Conservation (phyloP, 495 filamentous ascomycete species). For the Ramalina peruviana region DNA sequence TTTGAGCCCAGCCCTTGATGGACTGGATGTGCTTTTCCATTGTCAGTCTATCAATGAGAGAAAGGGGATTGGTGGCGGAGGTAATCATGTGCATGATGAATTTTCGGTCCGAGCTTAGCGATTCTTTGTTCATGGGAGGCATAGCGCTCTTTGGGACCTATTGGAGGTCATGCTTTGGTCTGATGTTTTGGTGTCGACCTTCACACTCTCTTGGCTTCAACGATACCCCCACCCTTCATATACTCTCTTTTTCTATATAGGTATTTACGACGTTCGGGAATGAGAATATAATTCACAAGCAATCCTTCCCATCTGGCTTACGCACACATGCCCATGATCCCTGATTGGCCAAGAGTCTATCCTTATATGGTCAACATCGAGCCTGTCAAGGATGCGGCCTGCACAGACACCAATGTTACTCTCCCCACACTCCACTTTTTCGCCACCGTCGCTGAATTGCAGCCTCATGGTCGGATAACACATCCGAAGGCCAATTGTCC, state of each 20-base stretch:
- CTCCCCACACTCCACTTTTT: too few species aligned
- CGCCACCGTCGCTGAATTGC: too few species aligned
- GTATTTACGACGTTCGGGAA: constrained; percentile 6
- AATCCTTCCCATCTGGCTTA: not conserved
- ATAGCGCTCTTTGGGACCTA: constrained; percentile 15
- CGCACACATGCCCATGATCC: not conserved
- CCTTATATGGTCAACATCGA: not conserved
- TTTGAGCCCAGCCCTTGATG: constrained; percentile 4
- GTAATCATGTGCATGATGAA: not conserved
- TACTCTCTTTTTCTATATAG: constrained; percentile 2
- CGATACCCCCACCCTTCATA: constrained; percentile 6
- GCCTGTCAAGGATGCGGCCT: too few species aligned
- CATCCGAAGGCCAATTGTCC: too few species aligned
- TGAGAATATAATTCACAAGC: not conserved
- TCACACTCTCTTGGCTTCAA: not conserved
- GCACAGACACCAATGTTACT: too few species aligned
- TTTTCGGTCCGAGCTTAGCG: not conserved
- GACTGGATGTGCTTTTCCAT: not conserved
- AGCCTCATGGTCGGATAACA: too few species aligned
- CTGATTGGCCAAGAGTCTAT: not conserved
- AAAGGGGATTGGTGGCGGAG: not conserved
- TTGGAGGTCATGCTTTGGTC: constrained; percentile 7
- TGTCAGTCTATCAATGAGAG: not conserved
- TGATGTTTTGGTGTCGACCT: not conserved
- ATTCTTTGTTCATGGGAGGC: constrained; percentile 9